Evolutionary conservation across 1,284 basidiomycete genomes (phyloP).

Genomic region (Ceratorhiza oryzae-sativae): DNA sequence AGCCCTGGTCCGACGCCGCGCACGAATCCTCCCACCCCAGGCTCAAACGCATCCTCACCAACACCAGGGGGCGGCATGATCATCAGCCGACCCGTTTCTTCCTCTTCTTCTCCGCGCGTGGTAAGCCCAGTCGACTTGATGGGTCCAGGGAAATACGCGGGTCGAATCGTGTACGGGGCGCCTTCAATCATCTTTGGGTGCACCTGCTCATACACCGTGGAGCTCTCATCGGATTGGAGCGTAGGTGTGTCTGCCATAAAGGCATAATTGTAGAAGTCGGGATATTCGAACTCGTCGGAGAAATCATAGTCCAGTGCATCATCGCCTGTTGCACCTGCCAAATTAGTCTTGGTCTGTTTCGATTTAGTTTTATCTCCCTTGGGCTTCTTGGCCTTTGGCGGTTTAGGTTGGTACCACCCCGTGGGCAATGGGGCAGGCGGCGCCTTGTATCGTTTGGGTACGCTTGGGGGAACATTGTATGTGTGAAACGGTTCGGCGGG

Average conservation of each 20-base stretch:
- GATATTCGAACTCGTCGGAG: constrained; percentile 23
- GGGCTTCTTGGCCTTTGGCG: constrained; percentile 15
- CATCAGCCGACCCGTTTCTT: background rate
- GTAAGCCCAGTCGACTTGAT: constrained; percentile 36
- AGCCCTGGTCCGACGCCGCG: background rate
- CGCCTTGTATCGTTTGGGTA: constrained; percentile 24
- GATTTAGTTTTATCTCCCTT: background rate
- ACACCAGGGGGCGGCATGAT: constrained; percentile 5
- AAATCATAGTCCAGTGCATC: background rate
- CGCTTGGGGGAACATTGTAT: background rate
- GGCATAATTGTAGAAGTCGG: constrained; percentile 13
- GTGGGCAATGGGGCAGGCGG: constrained; percentile 8
- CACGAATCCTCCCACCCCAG: background rate
- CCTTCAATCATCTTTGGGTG: constrained; percentile 7
- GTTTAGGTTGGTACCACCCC: constrained; percentile 32
- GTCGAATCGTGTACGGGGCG: background rate
- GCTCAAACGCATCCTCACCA: background rate
- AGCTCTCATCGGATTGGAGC: constrained; percentile 24
- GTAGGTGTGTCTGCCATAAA: constrained; percentile 23
- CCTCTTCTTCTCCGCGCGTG: background rate
- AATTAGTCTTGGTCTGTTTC: background rate
- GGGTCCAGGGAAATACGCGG: constrained; percentile 36
- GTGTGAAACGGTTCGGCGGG: constrained; percentile 23
- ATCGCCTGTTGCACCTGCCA: background rate
- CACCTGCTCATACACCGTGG: constrained; percentile 2